Conservation (phyloP, 805 yeast genomes). For the Priceomyces carsonii region DNA sequence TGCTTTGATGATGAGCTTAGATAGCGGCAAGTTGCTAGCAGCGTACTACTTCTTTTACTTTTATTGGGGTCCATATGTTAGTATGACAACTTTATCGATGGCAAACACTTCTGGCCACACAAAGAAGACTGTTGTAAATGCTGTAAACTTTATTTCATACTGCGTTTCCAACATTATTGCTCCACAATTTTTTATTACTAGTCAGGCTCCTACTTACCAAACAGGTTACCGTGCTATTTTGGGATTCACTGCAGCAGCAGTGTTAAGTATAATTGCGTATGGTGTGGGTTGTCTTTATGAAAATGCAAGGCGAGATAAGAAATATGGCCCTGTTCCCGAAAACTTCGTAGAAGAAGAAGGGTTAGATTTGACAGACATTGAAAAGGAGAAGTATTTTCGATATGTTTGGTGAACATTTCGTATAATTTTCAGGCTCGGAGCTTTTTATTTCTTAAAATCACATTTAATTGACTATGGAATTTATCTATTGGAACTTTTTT, state of each 20-base stretch:
- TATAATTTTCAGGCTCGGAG: no score
- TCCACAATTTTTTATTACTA: slow-evolving; percentile 21
- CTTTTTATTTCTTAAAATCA: no score
- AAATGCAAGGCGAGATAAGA: slow-evolving; percentile 16
- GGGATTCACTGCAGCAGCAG: slow-evolving; percentile 16
- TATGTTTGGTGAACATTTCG: no score
- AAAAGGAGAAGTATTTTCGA: slow-evolving; percentile 21
- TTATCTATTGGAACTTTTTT: no score
- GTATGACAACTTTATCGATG: slow-evolving; percentile 13
- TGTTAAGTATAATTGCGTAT: slow-evolving; percentile 15
- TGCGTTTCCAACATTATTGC: slow-evolving; percentile 30
- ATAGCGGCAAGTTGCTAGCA: slow-evolving; percentile 29
- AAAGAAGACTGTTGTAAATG: slow-evolving; percentile 23
- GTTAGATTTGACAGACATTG: slow-evolving; percentile 25
- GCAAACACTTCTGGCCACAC: slow-evolving; percentile 24
- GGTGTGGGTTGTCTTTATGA: slow-evolving; percentile 13
- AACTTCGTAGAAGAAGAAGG: slow-evolving; percentile 18
- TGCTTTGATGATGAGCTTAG: slow-evolving; percentile 20
- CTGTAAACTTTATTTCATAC: slow-evolving; percentile 21
- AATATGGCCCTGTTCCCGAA: slow-evolving; percentile 5
- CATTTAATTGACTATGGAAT: no score
- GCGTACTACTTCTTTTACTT: slow-evolving; percentile 25
- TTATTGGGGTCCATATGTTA: slow-evolving; percentile 29
- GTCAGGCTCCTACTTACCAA: slow-evolving; percentile 25
- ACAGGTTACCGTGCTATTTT: slow-evolving; percentile 19